Base-by-base conservation (phyloP, 2,329 filamentous ascomycete genomes). In the Parastagonospora nodorum region DNA sequence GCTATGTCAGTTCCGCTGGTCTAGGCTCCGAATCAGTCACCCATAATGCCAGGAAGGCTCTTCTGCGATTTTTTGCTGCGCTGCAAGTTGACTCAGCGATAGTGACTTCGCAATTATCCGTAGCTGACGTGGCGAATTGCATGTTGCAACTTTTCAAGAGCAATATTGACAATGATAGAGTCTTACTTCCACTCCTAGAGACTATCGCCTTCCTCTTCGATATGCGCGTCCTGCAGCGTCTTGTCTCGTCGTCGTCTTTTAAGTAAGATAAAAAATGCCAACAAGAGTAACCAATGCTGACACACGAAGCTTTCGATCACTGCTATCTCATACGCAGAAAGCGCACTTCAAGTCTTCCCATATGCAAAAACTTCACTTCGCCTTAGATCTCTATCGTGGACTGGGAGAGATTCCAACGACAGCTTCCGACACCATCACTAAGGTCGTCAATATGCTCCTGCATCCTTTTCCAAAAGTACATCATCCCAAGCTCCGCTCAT, bases 311-410 rank as follows among this genome's bases (percentile, higher is more conserved):
- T 83, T 82, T 67, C 84, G 84, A 53, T 79, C 73, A 6, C 75
- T 96, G 2, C 90, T 92, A 51, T 78, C 86, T 6, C 78, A 85
- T 31, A 84, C 88, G 4, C 90, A 95, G 66, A 91, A 88, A 72
- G 83, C 89, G 0, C 89, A 92, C 57, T 92, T 89, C 77, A 93
- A 92, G 74, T 89, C 88, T 1, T 85, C 88, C 15, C 94, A 90
- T 69, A 84, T 96, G 37, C 84, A 87, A 43, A 93, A 94, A 71
- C 80, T 97, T 1, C 84, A 90, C 68, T 88, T 90, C 0, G 90
- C 89, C 16, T 78, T 95, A 53, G 88, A 87, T 64, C 83, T 94
- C 10, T 97, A 97, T 73, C 84, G 86, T 2, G 85, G 85, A 0
- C 75, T 96, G 24, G 84, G 85, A 4, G 63, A 68, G n/a, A 70